These are phyloP conservation scores for Salvia miltiorrhiza DNA, from an alignment of 257 asterid species.

Conservation along the genomic window DNA sequence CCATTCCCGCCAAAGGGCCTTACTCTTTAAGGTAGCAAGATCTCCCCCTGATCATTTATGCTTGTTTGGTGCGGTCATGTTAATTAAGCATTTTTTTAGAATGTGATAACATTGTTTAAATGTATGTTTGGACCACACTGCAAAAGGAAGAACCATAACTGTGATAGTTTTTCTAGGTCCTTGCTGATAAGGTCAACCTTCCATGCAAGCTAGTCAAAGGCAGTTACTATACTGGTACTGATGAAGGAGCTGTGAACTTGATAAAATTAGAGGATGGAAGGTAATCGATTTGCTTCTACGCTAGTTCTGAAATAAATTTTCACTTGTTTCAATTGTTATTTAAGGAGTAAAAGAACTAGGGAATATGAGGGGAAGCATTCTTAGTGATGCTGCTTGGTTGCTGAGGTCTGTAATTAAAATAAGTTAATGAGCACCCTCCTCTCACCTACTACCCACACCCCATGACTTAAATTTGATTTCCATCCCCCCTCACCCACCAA, in stretches of 20 bases:
- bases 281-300: conserved; percentile 31
- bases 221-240: conserved; percentile 97
- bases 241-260: conserved; percentile 97
- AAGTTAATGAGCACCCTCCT: background rate
- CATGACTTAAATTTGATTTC: background rate
- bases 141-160: background rate
- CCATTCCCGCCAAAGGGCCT: conserved; percentile 97
- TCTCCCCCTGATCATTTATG: conserved; percentile 19
- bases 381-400: background rate
- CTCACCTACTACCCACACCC: background rate
- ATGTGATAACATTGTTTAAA: background rate
- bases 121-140: background rate
- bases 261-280: conserved; percentile 88
- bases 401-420: background rate
- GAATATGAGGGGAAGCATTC: background rate
- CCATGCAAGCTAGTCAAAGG: conserved; percentile 97
- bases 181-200: conserved; percentile 87
- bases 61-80: conserved; percentile 11
- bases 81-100: conserved; percentile 1
- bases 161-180: conserved; percentile 53
- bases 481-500: background rate
- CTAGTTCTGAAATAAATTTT: background rate
- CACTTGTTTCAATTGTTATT: background rate
- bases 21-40: conserved; percentile 85
- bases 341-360: background rate